Percentiles rank a stretch among this genome's conserved stretches.
Evolutionary conservation across 2,329 filamentous ascomycete genomes (phyloP).

Genomic region (Sporothrix luriei): DNA sequence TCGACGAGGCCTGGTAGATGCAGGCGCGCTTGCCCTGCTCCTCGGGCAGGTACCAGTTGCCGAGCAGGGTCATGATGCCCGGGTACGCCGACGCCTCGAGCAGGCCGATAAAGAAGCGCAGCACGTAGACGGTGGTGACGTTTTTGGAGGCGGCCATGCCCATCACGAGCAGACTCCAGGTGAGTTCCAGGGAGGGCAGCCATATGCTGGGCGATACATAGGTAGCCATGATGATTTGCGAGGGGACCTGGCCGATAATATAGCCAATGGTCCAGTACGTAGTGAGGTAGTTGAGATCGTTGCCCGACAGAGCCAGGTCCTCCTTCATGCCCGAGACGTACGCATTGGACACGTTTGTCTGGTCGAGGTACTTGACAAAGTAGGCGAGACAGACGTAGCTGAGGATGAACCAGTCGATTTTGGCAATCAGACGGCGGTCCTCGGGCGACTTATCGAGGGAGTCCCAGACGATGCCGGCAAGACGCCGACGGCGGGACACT

Average conservation of each 20-base stretch:
- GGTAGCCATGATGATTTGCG: constrained; percentile 46
- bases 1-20: constrained; percentile 46
- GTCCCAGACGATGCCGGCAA: constrained; percentile 43
- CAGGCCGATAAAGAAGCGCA: constrained; percentile 49
- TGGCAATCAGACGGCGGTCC: constrained; percentile 42
- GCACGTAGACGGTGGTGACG: constrained; percentile 44
- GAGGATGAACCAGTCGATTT: constrained; percentile 45
- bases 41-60: constrained; percentile 49
- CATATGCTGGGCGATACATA: constrained; percentile 46
- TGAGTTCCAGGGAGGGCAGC: constrained; percentile 44
- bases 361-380: constrained; percentile 47
- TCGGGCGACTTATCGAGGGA: constrained; percentile 43
- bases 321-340: constrained; percentile 53
- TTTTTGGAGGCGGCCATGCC: constrained; percentile 46
- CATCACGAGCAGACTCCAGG: constrained; percentile 43
- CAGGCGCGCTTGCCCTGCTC: constrained; percentile 49
- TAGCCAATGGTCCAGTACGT: constrained; percentile 64
- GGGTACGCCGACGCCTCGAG: constrained; percentile 47
- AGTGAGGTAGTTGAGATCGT: constrained; percentile 54
- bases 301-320: constrained; percentile 55
- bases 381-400: constrained; percentile 46
- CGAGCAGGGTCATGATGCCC: constrained; percentile 46
- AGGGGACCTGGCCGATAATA: constrained; percentile 51
- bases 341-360: constrained; percentile 45
- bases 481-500: constrained; percentile 36